Evolutionary conservation across 768 basidiomycete genomes (phyloP), one percentile per base, ranked within the genome.

Genomic region (Trametes meyenii): DNA sequence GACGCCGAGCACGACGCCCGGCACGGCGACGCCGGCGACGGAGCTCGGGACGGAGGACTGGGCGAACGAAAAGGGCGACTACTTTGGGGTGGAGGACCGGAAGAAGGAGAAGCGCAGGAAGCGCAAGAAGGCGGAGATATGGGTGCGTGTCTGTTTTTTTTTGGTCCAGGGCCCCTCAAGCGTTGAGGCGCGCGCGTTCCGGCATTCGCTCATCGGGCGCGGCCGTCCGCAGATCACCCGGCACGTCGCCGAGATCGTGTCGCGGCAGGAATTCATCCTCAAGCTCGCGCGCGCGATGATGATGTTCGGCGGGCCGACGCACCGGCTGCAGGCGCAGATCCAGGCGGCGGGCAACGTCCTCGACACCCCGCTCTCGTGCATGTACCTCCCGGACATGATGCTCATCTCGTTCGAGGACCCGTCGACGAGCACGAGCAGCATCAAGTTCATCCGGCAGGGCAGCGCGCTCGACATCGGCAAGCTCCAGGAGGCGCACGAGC

Each of bases 281-380:
- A 94, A 93, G 77, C 83, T 94, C 29, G 84, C 88, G 6, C 83
- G 90, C 52, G 86, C 90, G 11, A 86, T 95, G 81, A 95, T 94
- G 90, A 91, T 90, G 84, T 93, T 91, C 66, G 92, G 92, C 11
- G 88, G 87, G 5, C 90, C 92, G 19, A 83, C 88, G 13, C 91
- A 96, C 72, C 88, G 92, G 43, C 80, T 95, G 19, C 90, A 88
- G 68, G 82, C 90, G 1, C 92, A 94, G 71, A 85, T 94, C 58
- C 85, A 86, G 70, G 86, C 88, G 14, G 90, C 92, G 1, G 90
- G 87, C 14, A 81, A 81, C 7, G 90, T 94, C 14, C 82, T 95
- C 24, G 92, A 94, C 63, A 79, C 94, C 60, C 80, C 83, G 65
- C 79, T 86, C 48, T 86, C 84, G 68, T 88, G 91, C 74, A 80